Evolutionary conservation across 108 stramenopile genomes (phyloP).

Genomic region (Poteriospumella lacustris): DNA sequence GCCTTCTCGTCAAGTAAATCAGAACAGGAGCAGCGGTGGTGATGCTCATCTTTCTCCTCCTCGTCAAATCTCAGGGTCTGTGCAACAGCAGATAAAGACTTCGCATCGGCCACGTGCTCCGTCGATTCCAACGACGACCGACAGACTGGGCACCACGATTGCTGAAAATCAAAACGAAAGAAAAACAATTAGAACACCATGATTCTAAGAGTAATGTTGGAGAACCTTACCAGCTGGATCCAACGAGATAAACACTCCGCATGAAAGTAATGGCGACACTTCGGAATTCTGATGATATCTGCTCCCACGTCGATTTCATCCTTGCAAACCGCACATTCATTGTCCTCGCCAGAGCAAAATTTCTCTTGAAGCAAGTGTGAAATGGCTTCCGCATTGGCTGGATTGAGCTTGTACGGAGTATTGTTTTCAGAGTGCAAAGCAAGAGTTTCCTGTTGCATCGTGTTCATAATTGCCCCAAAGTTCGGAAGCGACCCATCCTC

Average conservation of each 20-base stretch:
- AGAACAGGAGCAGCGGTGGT: too few species aligned
- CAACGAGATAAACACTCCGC: constrained; percentile 4
- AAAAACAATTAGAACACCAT: too few species aligned
- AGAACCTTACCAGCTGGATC: neutral
- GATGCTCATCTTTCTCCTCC: too few species aligned
- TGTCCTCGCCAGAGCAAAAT: too few species aligned
- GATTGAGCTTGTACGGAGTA: constrained; percentile 24
- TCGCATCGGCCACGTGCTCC: too few species aligned
- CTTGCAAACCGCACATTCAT: constrained; percentile 25
- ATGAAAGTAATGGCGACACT: constrained; percentile 17
- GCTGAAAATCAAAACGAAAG: neutral
- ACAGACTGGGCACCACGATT: constrained; percentile 28
- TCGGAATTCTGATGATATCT: neutral
- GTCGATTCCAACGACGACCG: neutral
- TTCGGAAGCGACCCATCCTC: constrained; percentile 4
- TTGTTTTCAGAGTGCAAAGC: constrained; percentile 20
- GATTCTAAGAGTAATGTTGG: neutral
- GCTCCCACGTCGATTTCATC: neutral
- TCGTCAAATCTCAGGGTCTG: too few species aligned
- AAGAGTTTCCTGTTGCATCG: constrained; percentile 16
- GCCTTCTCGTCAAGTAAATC: too few species aligned
- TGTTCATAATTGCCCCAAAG: constrained; percentile 16
- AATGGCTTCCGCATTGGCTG: constrained; percentile 11
- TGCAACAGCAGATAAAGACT: too few species aligned
- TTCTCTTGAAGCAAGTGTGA: neutral